Percentiles rank a stretch among this genome's conserved stretches.
phyloP scores from a whole-genome alignment of 257 asterid genomes.

The Solanum ossicruentum region DNA sequence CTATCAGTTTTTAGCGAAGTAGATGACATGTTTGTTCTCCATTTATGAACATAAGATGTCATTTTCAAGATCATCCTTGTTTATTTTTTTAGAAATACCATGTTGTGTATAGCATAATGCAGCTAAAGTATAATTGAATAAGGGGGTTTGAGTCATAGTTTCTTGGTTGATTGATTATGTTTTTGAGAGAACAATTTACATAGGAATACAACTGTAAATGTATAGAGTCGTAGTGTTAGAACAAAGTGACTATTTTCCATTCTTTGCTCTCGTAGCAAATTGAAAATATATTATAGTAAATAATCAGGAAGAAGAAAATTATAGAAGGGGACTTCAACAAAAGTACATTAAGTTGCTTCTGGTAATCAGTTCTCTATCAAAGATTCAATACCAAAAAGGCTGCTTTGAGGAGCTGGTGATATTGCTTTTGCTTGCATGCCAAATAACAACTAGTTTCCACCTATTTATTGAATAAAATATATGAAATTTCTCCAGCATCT shows the following conservation, averaged over 20 bases:
- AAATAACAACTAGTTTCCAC: constrained; percentile 14
- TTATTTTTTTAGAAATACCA: too few relatives aligned
- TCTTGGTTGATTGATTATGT: too few relatives aligned
- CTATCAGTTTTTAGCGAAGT: background rate
- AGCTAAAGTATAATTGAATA: too few relatives aligned
- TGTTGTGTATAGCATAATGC: too few relatives aligned
- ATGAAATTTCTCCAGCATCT: constrained; percentile 18
- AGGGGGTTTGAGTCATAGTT: too few relatives aligned
- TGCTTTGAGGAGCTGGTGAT: background rate
- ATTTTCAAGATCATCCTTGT: too few relatives aligned
- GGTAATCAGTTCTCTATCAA: background rate
- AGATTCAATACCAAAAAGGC: background rate
- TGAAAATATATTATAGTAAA: background rate
- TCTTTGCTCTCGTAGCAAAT: background rate
- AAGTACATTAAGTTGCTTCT: background rate
- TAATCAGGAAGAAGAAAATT: background rate
- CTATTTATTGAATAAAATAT: constrained; percentile 2
- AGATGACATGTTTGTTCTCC: background rate
- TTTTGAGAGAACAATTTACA: too few relatives aligned
- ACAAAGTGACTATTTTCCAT: too few relatives aligned
- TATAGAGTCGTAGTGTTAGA: too few relatives aligned
- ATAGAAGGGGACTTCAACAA: background rate
- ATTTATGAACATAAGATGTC: background rate
- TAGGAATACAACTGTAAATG: too few relatives aligned
- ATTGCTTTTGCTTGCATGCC: constrained; percentile 7